Base-by-base conservation (phyloP, 768 basidiomycete species). In the Amanita polypyramis region DNA sequence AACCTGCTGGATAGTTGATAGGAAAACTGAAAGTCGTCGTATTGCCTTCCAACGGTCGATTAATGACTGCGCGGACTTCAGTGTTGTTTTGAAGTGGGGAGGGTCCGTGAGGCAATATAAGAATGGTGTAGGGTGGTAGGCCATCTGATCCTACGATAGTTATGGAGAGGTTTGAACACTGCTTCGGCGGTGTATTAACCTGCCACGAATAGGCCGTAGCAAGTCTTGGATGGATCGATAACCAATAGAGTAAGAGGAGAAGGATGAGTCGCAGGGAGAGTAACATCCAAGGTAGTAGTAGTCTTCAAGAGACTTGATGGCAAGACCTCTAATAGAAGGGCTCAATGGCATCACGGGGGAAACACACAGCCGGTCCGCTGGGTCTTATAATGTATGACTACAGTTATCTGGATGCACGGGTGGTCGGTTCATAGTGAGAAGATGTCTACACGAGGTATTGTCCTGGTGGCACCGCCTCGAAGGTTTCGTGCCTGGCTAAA, bases 21-120 rank as follows among this genome's bases (percentile, higher is more conserved):
- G 74, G 62, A 60, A 88, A 82, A 30, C 59, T 68, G 30, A 77
- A 53, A 17, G 68, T 65, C 2, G 59, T 66, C 6, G 62, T 58
- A 20, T 60, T 56, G 19, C 62, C 72, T 17, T 65, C 51, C 56
- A 88, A 87, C 4, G 72, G 60, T 9, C 76, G 60, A 53, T 74
- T 74, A 43, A 79, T 58, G 39, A 86, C 79, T 34, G 57, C 72
- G 25, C 85, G 72, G 20, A 72, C 80, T 60, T 91, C 87, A 25
- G 74, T 63, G 51, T 73, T 77, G 51, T 79, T 77, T 4, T 73
- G 45, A 11, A 86, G 68, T 2, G 85, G 75, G 0, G 74, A 68
- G 2, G 81, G 66, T 2, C 85, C 86, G 56, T 70, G 74, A 1
- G 87, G 87, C 30, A 88, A 65, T 43, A 89, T 64, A 17, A 87